Evolutionary conservation across 2,329 filamentous ascomycete genomes (phyloP), one percentile per base, ranked within the genome.

Genomic region (Biscogniauxia mediterranea): DNA sequence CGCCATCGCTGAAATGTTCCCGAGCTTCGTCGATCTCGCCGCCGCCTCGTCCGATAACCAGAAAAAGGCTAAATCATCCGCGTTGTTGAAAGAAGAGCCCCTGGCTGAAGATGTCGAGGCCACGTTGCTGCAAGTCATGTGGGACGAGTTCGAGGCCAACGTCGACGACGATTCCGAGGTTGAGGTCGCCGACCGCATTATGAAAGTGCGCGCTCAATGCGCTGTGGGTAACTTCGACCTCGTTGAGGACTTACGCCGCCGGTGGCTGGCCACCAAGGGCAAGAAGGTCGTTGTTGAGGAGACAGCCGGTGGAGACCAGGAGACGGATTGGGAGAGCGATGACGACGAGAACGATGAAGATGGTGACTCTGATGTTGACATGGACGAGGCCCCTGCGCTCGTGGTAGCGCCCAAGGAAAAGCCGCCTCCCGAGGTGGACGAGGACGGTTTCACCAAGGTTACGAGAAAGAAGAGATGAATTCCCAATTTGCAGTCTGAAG

Each of bases 141-240:
- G 90, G 64, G 95, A 98, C 78, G 95, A 99, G 77, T 99, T 98
- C 72, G 93, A 97, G 71, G 90, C 95, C 59, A 89, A 91, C 60
- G 86, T 97, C 26, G 95, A 98, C 71, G 95, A 99, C 75, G 93
- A 93, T 69, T 94, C 89, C 54, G 90, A 88, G 38, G 87, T 84
- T 57, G 85, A 89, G 59, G 85, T 96, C 6, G 93, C 93, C 9
- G 80, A 81, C 61, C 82, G 88, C 69, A 91, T 98, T 61, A 78
- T 96, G 74, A 81, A 82, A 57, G 78, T 94, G 65, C 82, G 87
- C 69, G 80, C 81, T 61, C 83, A 90, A 72, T 87, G 88, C 69
- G 80, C 81, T 61, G 82, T 84, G 64, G 90, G 90, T 17, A 82
- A 88, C 60, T 89, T 90, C 65, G 80, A 79, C n/a, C 83, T 83